Conservation (phyloP, 495 filamentous ascomycete species). For the Jackrogersella minutella region DNA sequence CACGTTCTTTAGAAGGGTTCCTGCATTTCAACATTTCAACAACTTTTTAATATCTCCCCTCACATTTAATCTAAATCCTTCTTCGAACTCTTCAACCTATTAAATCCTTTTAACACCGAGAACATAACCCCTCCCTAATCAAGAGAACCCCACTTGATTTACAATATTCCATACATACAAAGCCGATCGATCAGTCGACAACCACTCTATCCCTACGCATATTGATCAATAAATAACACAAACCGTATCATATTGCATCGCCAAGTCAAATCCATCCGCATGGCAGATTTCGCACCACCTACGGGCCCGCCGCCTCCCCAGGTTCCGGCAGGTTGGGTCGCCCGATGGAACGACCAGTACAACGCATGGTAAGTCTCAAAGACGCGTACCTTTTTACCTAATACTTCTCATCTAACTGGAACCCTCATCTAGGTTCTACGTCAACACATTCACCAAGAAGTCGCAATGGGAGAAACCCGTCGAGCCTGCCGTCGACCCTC, state of each 20-base stretch:
- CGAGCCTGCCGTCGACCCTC: conserved; percentile 61
- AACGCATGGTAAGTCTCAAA: conserved; percentile 72
- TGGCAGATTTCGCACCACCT: conserved; percentile 73
- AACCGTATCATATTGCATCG: conserved; percentile 17
- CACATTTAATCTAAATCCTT: background rate
- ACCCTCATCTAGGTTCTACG: conserved; percentile 73
- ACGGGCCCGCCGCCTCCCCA: conserved; percentile 84
- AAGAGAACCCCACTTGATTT: conserved; percentile 15
- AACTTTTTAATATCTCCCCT: background rate
- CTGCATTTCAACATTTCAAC: background rate
- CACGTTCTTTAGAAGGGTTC: background rate
- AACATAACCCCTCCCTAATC: conserved; percentile 12
- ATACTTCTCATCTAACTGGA: background rate
- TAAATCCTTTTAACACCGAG: background rate
- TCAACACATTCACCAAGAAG: conserved; percentile 83
- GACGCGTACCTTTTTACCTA: background rate
- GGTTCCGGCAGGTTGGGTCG: conserved; percentile 89
- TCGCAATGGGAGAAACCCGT: conserved; percentile 88
- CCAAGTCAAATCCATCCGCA: conserved; percentile 40
- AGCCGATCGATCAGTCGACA: conserved; percentile 17
- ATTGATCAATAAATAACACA: conserved; percentile 3
- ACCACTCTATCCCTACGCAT: conserved; percentile 5
- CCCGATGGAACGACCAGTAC: conserved; percentile 77
- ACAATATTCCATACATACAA: background rate
- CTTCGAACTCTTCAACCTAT: background rate